A percentile compares a stretch with the other conserved stretches of the same genome.
Conservation (phyloP, 305 asterid species). For the Fraxinus velutina region DNA sequence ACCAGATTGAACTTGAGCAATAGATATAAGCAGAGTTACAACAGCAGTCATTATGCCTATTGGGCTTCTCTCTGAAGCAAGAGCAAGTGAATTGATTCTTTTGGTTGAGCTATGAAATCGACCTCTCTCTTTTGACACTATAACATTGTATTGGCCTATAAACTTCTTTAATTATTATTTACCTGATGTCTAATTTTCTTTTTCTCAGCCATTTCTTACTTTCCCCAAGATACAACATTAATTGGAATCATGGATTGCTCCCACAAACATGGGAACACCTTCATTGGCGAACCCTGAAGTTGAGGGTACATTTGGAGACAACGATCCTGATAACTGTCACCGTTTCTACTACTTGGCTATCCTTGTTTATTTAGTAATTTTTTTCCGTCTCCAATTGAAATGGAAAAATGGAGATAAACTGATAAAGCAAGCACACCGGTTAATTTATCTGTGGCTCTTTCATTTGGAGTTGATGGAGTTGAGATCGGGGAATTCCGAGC, state of each 20-base stretch:
- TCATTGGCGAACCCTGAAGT: slow-evolving; percentile 71
- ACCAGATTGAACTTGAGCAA: no score
- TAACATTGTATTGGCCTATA: no score
- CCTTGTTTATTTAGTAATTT: not conserved
- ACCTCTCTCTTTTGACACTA: no score
- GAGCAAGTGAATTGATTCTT: no score
- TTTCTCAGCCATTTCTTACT: slow-evolving; percentile 6
- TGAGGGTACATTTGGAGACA: slow-evolving; percentile 94
- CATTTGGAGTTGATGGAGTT: slow-evolving; percentile 48
- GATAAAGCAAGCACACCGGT: not conserved
- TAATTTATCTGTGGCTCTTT: slow-evolving; percentile 14
- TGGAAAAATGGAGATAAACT: not conserved
- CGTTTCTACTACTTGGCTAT: not conserved
- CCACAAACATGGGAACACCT: slow-evolving; percentile 85
- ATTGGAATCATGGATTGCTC: slow-evolving; percentile 58
- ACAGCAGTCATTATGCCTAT: no score
- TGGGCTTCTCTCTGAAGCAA: no score
- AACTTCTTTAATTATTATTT: not conserved
- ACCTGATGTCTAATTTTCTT: slow-evolving; percentile 4
- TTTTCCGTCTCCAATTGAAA: not conserved
- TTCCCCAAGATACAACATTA: slow-evolving; percentile 65
- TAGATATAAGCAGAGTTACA: no score
- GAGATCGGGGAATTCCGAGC: slow-evolving; percentile 63
- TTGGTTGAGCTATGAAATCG: no score
- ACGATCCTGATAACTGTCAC: slow-evolving; percentile 63